Conservation (phyloP, 169 alveolate genomes). For the Neospora caninum region DNA sequence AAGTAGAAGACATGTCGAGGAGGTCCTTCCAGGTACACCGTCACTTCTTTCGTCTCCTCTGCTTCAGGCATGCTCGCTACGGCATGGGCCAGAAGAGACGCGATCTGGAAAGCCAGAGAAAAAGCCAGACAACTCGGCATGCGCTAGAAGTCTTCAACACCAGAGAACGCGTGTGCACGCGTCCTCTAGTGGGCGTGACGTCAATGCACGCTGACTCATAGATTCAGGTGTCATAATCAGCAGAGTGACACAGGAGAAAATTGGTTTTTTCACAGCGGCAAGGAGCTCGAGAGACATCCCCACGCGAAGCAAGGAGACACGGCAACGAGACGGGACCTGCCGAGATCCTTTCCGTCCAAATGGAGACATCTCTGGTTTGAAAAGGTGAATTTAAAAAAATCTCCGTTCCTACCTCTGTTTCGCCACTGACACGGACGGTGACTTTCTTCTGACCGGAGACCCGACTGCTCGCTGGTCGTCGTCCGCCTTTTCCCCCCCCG, state of each 20-base stretch:
- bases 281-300: too few relatives aligned
- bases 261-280: too few relatives aligned
- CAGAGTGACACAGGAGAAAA: too few relatives aligned
- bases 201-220: too few relatives aligned
- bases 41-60: background rate
- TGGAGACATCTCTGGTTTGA: background rate
- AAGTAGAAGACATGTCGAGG: background rate
- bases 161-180: background rate
- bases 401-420: background rate
- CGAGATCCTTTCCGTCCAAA: background rate
- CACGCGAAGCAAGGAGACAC: background rate
- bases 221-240: too few relatives aligned
- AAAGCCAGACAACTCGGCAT: background rate
- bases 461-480: background rate
- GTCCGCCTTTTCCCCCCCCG: background rate
- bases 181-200: too few relatives aligned
- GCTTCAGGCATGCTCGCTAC: background rate
- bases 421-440: background rate
- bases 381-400: background rate
- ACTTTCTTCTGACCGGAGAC: background rate
- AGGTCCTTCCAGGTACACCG: conserved; percentile 11
- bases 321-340: background rate
- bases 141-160: background rate
- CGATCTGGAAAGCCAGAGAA: background rate
- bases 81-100: background rate